These are phyloP conservation scores for Iris macrosiphon DNA, from an alignment of 106 monocot species.

Conservation along the genomic window DNA sequence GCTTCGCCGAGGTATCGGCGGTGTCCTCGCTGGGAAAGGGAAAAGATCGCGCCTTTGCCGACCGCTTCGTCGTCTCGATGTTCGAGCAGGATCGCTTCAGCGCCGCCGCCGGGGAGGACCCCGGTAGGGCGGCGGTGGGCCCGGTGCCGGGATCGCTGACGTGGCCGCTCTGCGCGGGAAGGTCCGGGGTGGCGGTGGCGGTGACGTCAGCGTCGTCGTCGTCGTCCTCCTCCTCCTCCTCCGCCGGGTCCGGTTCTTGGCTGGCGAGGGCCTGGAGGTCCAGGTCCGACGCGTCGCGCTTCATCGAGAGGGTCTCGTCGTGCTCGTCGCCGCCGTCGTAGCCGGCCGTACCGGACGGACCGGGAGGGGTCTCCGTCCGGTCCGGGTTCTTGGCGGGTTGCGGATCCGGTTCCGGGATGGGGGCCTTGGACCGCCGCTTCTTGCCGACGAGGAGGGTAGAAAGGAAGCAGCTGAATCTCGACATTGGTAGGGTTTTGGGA, in stretches of 20 bases:
- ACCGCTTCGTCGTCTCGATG: slow-evolving; percentile 57
- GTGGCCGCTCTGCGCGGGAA: slow-evolving; percentile 33
- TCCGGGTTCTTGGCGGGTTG: slow-evolving; percentile 14
- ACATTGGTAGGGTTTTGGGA: no score
- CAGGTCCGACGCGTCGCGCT: slow-evolving; percentile 52
- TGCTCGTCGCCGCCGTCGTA: slow-evolving; percentile 76
- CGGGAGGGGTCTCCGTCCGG: slow-evolving; percentile 2
- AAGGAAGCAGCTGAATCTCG: slow-evolving; percentile 56
- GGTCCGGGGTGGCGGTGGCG: slow-evolving; percentile 26
- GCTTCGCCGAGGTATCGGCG: slow-evolving; percentile 20
- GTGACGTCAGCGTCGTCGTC: slow-evolving; percentile 24
- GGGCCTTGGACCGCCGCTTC: slow-evolving; percentile 76
- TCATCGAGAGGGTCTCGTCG: slow-evolving; percentile 50
- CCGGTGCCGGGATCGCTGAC: slow-evolving; percentile 58
- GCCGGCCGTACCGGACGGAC: slow-evolving; percentile 27
- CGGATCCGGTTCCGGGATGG: neutral
- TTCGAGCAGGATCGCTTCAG: slow-evolving; percentile 89
- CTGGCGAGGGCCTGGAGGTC: slow-evolving; percentile 39
- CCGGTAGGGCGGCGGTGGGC: slow-evolving; percentile 13
- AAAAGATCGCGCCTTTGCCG: no score
- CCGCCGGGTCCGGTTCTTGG: neutral
- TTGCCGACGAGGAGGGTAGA: slow-evolving; percentile 31
- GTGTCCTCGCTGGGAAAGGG: neutral
- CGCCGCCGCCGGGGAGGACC: slow-evolving; percentile 37
- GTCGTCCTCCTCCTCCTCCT: slow-evolving; percentile 1